Evolutionary conservation across 306 rosid genomes (phyloP).

Genomic region (Styphnolobium japonicum): DNA sequence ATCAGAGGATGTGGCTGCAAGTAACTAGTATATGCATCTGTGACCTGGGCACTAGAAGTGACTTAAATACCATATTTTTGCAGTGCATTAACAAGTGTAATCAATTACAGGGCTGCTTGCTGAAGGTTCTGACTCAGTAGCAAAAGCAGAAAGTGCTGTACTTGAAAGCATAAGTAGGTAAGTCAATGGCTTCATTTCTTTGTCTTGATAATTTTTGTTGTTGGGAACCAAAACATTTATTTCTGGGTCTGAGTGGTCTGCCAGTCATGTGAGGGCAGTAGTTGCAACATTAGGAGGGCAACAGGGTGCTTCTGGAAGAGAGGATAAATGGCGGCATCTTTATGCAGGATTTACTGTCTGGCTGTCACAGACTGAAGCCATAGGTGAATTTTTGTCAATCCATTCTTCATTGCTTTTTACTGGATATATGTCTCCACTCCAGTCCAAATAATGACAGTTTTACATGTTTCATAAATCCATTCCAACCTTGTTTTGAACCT

Average conservation of each 20-base stretch:
- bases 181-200: slow-evolving; percentile 12
- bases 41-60: slow-evolving; percentile 9
- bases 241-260: slow-evolving; percentile 24
- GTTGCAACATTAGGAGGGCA: slow-evolving; percentile 78
- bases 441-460: not conserved
- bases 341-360: slow-evolving; percentile 86
- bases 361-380: slow-evolving; percentile 84
- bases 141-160: slow-evolving; percentile 70
- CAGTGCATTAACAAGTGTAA: slow-evolving; percentile 39
- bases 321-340: slow-evolving; percentile 80
- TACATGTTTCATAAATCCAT: not conserved
- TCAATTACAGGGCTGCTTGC: slow-evolving; percentile 72
- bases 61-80: slow-evolving; percentile 36
- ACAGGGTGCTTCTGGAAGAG: slow-evolving; percentile 63
- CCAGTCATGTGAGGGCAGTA: slow-evolving; percentile 77
- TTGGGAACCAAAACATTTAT: not conserved
- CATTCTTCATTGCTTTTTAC: not conserved
- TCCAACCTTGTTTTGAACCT: slow-evolving; percentile 22
- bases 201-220: not conserved
- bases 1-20: not conserved
- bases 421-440: slow-evolving; percentile 5
- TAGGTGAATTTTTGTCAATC: slow-evolving; percentile 42
- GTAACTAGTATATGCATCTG: not conserved
- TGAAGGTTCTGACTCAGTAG: slow-evolving; percentile 75
- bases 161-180: slow-evolving; percentile 93